A percentile compares a stretch with the other conserved stretches of the same genome.
phyloP scores from a whole-genome alignment of 192 early-diverging fungal genomes.

The Funneliformis mosseae region DNA sequence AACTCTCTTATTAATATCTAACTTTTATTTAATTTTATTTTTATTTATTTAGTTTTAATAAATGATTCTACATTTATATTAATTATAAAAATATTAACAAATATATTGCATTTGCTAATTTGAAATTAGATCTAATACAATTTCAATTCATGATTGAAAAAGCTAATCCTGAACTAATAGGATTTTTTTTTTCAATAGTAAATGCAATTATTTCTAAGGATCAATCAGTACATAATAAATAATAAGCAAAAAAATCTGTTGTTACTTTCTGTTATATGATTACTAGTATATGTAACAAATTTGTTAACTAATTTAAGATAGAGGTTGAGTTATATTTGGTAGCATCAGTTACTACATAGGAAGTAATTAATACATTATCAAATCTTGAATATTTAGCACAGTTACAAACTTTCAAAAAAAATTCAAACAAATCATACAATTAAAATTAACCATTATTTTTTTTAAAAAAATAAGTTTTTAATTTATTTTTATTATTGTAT shows the following conservation, averaged over 20 bases:
- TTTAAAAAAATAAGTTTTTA: not conserved
- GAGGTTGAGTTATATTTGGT: not conserved
- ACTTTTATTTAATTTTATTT: not conserved
- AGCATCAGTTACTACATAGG: too few relatives aligned
- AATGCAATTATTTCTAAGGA: too few relatives aligned
- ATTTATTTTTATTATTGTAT: not conserved
- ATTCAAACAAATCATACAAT: not conserved
- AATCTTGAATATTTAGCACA: not conserved
- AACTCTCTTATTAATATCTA: not conserved
- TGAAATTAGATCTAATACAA: too few relatives aligned
- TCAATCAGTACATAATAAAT: too few relatives aligned
- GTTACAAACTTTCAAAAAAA: not conserved
- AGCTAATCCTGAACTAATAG: too few relatives aligned
- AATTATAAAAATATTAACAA: not conserved
- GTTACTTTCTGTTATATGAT: not conserved
- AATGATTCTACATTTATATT: not conserved
- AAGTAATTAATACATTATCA: not conserved
- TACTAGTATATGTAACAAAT: not conserved
- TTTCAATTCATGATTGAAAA: too few relatives aligned
- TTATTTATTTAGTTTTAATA: not conserved
- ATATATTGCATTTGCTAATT: not conserved
- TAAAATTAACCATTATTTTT: not conserved
- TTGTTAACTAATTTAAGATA: conserved; percentile 12
- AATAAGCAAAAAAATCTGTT: not conserved
- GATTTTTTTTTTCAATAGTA: too few relatives aligned